Evolutionary conservation across 2,329 filamentous ascomycete genomes (phyloP).

Genomic region (Sclerotinia minor): DNA sequence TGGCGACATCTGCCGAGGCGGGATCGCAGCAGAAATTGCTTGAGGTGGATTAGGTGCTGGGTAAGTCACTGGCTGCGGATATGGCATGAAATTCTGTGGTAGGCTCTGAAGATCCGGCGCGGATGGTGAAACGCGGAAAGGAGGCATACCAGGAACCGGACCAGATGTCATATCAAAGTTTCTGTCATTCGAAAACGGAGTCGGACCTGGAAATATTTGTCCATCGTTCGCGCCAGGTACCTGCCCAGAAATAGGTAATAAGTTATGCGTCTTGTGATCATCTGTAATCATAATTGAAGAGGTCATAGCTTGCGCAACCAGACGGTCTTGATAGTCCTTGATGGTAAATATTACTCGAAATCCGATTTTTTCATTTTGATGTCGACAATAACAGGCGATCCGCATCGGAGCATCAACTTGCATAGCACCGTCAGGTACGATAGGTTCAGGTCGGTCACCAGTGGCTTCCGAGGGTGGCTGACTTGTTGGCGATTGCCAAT

Average conservation of each 20-base stretch:
- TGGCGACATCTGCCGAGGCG: conserved; percentile 66
- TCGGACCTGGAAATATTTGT: conserved; percentile 45
- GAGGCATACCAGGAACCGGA: conserved; percentile 42
- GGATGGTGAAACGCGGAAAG: conserved; percentile 60
- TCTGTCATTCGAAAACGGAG: conserved; percentile 44
- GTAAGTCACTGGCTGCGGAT: conserved; percentile 34
- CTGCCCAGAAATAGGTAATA: conserved; percentile 43
- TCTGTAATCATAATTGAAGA: conserved; percentile 95
- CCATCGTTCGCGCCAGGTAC: conserved; percentile 40
- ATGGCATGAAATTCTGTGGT: conserved; percentile 49
- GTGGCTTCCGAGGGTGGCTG: conserved; percentile 50
- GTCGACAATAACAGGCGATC: conserved; percentile 94
- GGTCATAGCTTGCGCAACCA: conserved; percentile 82
- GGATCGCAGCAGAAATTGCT: conserved; percentile 49
- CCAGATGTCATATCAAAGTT: conserved; percentile 35
- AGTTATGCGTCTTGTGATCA: conserved; percentile 84
- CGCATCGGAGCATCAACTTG: conserved; percentile 88
- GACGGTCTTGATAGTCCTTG: conserved; percentile 73
- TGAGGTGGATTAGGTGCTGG: conserved; percentile 44
- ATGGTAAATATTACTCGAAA: conserved; percentile 94
- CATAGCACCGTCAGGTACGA: conserved; percentile 60
- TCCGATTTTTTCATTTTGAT: conserved; percentile 89
- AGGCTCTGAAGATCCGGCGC: conserved; percentile 63
- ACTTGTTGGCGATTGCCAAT: conserved; percentile 68
- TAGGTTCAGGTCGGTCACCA: conserved; percentile 49